Base-by-base conservation (phyloP, 257 asterid species). In the Penstemon eatonii region DNA sequence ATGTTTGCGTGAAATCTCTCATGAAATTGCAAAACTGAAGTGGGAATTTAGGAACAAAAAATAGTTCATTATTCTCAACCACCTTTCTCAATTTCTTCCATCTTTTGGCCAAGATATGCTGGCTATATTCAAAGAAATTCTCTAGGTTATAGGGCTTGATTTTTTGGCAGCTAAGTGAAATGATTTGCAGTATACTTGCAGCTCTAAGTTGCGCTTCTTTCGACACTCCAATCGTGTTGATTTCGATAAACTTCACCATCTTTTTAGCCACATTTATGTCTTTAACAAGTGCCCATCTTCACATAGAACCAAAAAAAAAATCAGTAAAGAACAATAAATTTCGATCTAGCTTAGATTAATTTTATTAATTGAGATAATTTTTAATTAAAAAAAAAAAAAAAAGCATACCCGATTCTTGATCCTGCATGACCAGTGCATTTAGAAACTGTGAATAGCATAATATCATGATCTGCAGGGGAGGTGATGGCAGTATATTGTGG, bases 401-500 rank as follows among this genome's bases (percentile, higher is more conserved):
- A 11, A 41, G 40, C 19, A 8, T 78, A 93, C 99, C 99, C 99
- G 25, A 88, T 88, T 79, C 96, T 76, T 51, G 99, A 87, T 50
- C 99, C 96, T 3, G 97, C 97, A 47, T 93, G 96, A 1, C 99
- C 96, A 3, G 92, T 85, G 87, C 90, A 87, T 76, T 93, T 90
- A n/a, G 99, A 93, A 56, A 79, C 78, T 0, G 97, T 90, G 57
- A 93, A 93, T 0, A 93, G 81, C 97, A 90, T 90, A 12, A 93
- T 39, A 57, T 88, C 92, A 41, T 79, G 70, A 75, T 87, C 80
- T 5, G 82, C 80, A 37, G 92, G 73, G 13, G 88, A 56, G n/a
- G 97, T 76, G 38, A 90, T 85, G 42, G 96, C 80, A 0, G 91
- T 88, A 76, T 88, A 88, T 1, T 93, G 97, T 1, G 97, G 97